Evolutionary conservation across 2,329 filamentous ascomycete genomes (phyloP).

Genomic region (Cordyceps farinosa): DNA sequence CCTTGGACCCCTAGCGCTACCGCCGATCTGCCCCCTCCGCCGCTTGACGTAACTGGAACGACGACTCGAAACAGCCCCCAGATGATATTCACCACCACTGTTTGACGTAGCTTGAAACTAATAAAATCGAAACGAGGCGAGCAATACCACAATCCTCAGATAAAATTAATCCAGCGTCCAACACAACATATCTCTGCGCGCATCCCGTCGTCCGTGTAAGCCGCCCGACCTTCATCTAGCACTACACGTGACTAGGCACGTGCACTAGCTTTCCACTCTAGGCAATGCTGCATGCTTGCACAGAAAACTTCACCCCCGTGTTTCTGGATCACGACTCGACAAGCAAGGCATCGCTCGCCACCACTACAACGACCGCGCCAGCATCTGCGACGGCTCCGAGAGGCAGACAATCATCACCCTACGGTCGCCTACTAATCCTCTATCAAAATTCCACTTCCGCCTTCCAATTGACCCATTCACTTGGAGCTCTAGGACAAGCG

Average conservation of each 20-base stretch:
- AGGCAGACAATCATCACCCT: background rate
- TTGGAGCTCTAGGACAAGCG: constrained; percentile 13
- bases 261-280: constrained; percentile 7
- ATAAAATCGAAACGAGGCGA: background rate
- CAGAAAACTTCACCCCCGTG: constrained; percentile 18
- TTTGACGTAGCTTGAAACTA: background rate
- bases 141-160: background rate
- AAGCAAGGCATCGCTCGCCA: constrained; percentile 5
- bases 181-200: too few relatives aligned
- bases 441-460: background rate
- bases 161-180: background rate
- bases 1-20: constrained; percentile 6
- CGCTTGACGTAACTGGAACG: background rate
- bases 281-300: constrained; percentile 16
- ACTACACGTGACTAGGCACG: constrained; percentile 11
- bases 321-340: constrained; percentile 5
- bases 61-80: background rate
- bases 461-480: constrained; percentile 16
- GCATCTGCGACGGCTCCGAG: background rate
- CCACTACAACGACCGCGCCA: background rate
- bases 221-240: background rate
- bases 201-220: background rate
- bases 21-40: constrained; percentile 12
- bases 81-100: background rate
- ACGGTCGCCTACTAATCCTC: background rate